Evolutionary conservation across 257 asterid genomes (phyloP), one percentile per base, ranked within the genome.

Genomic region (Misopates orontium): DNA sequence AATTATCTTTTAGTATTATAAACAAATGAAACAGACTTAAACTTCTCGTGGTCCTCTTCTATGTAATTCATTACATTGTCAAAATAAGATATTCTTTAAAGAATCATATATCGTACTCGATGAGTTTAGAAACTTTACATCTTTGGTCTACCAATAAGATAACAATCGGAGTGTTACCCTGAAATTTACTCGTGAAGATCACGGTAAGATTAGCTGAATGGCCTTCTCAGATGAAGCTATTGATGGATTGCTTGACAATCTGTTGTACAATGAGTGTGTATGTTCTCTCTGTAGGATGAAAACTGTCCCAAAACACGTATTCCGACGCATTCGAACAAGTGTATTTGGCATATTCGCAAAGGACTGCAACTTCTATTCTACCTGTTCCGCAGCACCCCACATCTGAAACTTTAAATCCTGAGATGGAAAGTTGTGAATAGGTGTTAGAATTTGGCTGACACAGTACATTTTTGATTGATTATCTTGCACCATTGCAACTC

Each of bases 301-400:
- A 85, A 52, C 93, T 85, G 68, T 87, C 93, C 93, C 93, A 85
- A 56, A 87, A 87, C 1, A 81, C 71, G 14, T 79, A 78, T 1
- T 83, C 85, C 0, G 64, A 53, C 0, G 72, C 83, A 11, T 85
- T 52, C 19, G 82, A 16, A 74, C 93, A 85, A 0, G 87, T 23
- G 51, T 24, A 64, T 40, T 55, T 73, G 79, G 87, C 23, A 55
- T 21, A 64, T 40, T 55, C 71, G 79, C 95, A 87, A 1, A 87
- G 69, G 54, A 61, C 64, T 0, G 80, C 69, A 21, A 85, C 90
- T 69, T 87, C 95, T 42, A 85, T 53, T 5, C 36, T 73, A 40
- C 93, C 93, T 18, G 93, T 79, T 22, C 96, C 90, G 14, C 89
- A 85, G 18, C 95, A 87, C 8, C 95, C 95, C 41, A 31, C 41